phyloP scores from a whole-genome alignment of 306 rosid genomes.

The Casuarina glauca region DNA sequence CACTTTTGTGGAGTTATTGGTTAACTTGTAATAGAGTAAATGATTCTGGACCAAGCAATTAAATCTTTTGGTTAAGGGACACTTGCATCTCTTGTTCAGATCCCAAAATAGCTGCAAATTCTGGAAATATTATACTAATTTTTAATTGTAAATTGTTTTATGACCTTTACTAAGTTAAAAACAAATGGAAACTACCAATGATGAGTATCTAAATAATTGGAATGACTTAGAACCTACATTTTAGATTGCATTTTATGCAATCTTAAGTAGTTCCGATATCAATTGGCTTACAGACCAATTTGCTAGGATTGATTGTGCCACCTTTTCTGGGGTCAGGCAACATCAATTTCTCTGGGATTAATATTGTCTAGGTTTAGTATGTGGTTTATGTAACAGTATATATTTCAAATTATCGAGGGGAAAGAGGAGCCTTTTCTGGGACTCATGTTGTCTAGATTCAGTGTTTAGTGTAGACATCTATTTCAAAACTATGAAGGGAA shows the following conservation, averaged over 20 bases:
- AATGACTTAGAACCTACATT: not conserved
- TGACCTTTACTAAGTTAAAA: constrained; percentile 1
- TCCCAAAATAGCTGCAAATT: constrained; percentile 7
- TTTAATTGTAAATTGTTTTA: not conserved
- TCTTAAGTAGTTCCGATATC: too few relatives aligned
- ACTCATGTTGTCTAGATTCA: too few relatives aligned
- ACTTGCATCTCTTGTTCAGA: not conserved
- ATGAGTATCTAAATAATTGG: not conserved
- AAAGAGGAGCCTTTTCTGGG: too few relatives aligned
- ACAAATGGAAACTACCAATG: not conserved
- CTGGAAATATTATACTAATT: not conserved
- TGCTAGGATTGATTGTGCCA: too few relatives aligned
- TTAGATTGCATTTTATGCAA: not conserved
- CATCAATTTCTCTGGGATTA: too few relatives aligned
- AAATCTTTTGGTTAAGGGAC: constrained; percentile 28
- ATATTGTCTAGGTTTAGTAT: too few relatives aligned
- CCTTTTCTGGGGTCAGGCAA: too few relatives aligned
- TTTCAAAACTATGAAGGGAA: too few relatives aligned
- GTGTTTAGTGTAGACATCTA: too few relatives aligned
- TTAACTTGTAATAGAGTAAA: constrained; percentile 9
- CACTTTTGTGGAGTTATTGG: constrained; percentile 20
- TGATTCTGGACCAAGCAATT: constrained; percentile 20
- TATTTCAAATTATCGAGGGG: too few relatives aligned
- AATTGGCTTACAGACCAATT: too few relatives aligned
- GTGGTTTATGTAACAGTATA: too few relatives aligned